Evolutionary conservation across 257 asterid species (phyloP).

Genomic region (Forsythia viridissima): DNA sequence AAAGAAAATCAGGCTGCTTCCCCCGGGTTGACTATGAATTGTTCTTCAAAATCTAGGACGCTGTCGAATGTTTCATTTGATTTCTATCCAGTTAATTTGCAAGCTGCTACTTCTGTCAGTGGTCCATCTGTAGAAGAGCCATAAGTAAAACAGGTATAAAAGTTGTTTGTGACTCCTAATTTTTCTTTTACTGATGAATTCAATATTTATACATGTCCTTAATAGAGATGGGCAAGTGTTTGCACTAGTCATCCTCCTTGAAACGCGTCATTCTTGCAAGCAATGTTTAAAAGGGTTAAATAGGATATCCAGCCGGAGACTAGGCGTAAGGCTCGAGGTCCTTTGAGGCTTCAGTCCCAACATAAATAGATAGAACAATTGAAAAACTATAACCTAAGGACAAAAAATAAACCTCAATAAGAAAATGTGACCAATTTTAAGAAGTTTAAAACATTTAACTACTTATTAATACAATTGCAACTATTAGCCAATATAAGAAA

Average conservation of each 20-base stretch:
- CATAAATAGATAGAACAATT: neutral
- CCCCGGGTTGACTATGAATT: conserved; percentile 32
- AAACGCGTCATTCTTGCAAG: neutral
- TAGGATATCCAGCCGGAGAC: neutral
- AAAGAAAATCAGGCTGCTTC: conserved; percentile 29
- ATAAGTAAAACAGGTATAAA: conserved; percentile 42
- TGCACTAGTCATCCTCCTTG: neutral
- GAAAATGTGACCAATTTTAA: neutral
- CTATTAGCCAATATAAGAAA: neutral
- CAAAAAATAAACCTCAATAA: neutral
- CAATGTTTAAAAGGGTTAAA: neutral
- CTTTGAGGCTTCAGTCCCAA: neutral
- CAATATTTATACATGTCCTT: conserved; percentile 6
- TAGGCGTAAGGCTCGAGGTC: neutral
- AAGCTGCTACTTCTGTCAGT: conserved; percentile 17
- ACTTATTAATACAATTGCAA: neutral
- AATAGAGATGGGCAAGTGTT: conserved; percentile 10
- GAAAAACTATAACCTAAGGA: neutral
- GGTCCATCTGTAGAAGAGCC: conserved; percentile 20
- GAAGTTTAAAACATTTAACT: no score
- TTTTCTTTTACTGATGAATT: conserved; percentile 6
- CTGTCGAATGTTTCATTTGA: conserved; percentile 36
- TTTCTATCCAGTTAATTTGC: conserved; percentile 30
- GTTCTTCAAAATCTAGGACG: conserved; percentile 39
- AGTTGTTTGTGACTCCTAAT: conserved; percentile 2